Evolutionary conservation across 139 green algal species (phyloP).

Genomic region (Chlamydomonas incerta): DNA sequence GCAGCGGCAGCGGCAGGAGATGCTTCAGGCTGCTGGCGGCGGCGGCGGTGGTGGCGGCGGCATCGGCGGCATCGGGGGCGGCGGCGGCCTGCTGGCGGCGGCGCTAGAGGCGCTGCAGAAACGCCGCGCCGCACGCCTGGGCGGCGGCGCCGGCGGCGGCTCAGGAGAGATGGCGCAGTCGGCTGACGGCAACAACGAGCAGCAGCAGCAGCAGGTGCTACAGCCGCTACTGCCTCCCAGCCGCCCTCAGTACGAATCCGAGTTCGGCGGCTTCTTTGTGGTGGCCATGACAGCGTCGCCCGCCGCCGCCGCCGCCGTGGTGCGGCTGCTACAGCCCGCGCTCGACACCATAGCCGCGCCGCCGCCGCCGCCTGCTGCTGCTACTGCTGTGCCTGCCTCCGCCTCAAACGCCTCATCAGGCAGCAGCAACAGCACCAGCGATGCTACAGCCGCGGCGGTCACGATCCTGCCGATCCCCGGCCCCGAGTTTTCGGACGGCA

Average conservation of each 20-base stretch:
- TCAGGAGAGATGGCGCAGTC: neutral
- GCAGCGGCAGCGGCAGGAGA: neutral
- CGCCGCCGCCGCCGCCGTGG: neutral
- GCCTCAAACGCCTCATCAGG: no score
- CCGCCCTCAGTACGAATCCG: neutral
- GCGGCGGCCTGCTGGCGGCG: no score
- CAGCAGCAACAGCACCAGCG: neutral
- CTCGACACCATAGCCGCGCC: neutral
- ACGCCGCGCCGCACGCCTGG: no score
- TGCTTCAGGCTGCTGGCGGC: slow-evolving; percentile 13
- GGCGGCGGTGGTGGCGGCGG: no score
- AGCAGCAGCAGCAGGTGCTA: neutral
- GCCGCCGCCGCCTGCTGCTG: neutral
- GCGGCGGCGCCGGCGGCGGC: no score
- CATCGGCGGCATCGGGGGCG: no score
- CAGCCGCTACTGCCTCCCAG: neutral
- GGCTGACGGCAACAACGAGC: neutral
- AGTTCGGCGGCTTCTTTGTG: slow-evolving; percentile 26
- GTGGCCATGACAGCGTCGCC: slow-evolving; percentile 32
- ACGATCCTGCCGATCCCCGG: slow-evolving; percentile 40
- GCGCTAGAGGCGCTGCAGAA: no score
- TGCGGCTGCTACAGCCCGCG: neutral
- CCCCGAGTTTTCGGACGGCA: neutral
- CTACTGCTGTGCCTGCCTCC: no score
- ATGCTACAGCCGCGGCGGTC: slow-evolving; percentile 22